Evolutionary conservation across 2,329 filamentous ascomycete species (phyloP).

Genomic region (Xylariaceae sp.): DNA sequence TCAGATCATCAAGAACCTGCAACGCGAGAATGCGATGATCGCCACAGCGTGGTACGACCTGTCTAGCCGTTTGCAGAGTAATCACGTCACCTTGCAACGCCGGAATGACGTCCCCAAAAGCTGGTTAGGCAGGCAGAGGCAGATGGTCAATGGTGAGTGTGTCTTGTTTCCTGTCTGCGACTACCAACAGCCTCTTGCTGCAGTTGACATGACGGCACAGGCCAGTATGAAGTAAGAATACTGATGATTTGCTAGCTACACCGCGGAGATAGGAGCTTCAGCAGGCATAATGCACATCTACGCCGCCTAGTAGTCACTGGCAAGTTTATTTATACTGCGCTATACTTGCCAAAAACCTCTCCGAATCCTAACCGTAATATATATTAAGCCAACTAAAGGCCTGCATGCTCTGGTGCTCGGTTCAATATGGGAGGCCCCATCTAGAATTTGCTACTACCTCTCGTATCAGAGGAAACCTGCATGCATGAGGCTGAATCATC

Average conservation of each 20-base stretch:
- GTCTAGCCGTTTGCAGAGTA: conserved; percentile 78
- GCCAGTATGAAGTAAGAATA: background rate
- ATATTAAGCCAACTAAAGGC: no score
- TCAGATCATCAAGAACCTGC: conserved; percentile 69
- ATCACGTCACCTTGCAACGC: conserved; percentile 78
- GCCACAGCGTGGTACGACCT: conserved; percentile 88
- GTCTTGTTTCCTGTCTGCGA: background rate
- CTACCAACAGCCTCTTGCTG: background rate
- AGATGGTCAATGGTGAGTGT: conserved; percentile 66
- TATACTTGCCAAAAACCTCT: no score
- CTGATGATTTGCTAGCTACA: conserved; percentile 36
- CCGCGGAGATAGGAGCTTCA: conserved; percentile 42
- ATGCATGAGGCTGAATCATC: no score
- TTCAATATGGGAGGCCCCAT: no score
- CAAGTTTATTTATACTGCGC: no score
- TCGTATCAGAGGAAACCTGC: no score
- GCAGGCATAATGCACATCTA: conserved; percentile 11
- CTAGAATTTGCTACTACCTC: no score
- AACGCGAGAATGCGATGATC: conserved; percentile 79
- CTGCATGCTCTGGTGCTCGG: no score
- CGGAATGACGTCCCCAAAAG: conserved; percentile 77
- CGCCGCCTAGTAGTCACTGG: background rate
- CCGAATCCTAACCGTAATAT: no score
- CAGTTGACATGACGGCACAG: background rate
- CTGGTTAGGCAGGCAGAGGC: conserved; percentile 84